Base-by-base conservation (phyloP, 225 moss, liverwort and hornwort genomes). In the Marchantia paleacea region DNA sequence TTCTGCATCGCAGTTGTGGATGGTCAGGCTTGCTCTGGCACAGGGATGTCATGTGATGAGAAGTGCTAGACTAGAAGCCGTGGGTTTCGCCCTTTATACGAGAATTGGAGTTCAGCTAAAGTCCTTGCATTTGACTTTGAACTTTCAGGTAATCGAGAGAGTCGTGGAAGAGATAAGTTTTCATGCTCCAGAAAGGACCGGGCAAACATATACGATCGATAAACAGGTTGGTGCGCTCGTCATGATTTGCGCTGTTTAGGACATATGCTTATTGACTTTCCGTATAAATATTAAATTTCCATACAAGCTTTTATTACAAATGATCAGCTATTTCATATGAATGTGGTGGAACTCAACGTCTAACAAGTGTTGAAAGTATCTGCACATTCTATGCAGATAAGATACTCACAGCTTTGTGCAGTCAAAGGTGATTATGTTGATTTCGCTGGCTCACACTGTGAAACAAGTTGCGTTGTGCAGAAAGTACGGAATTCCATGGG, bases 81-180 rank as follows among this genome's bases (percentile, higher is more conserved):
- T 29, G 28, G 64, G 9, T 9, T 64, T 64, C 22, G 47, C 55
- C 10, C 39, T 39, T 39, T 39, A 39, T 39, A n/a, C 25, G 66
- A 26, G 30, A 15, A 47, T 20, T 19, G 25, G 4, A 16, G 39
- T 47, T 7, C 7, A 70, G 48, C 39, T 72, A 48, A 72, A 22
- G 10, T 10, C 20, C 15, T 22, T 72, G 51, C n/a, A 52, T 72
- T 24, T 52, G n/a, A 50, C 16, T 50, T 72, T 28, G 58, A 20
- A 12, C 30, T 64, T 68, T 66, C 68, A 94, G 90, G 96, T 94
- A 26, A 93, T 94, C 87, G 94, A 96, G 85, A 84, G 90, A 29
- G 94, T 96, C 73, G 94, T 96, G 13, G 92, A 96, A 74, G 96
- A 96, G 70, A 94, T 93, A 63, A 94, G 94, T 85, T 96, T 94